These are phyloP conservation scores for Hirschfeldia incana DNA, from an alignment of 345 rosid genomes.

Conservation along the genomic window DNA sequence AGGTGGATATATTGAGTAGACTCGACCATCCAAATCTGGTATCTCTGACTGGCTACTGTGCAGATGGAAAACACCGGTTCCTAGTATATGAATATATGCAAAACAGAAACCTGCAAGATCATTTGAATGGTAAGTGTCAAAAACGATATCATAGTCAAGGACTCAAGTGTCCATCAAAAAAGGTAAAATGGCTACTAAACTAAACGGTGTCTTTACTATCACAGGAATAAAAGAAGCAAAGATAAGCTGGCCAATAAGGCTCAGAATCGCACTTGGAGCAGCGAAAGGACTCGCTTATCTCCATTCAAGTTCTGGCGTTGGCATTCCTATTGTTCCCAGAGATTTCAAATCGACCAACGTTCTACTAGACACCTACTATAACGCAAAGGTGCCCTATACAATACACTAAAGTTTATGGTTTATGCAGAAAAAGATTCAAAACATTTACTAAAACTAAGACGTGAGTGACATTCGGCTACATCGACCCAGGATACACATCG, in stretches of 20 bases:
- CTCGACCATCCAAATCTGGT: constrained; percentile 92
- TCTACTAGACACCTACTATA: constrained; percentile 65
- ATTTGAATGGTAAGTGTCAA: constrained; percentile 61
- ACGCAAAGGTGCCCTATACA: constrained; percentile 67
- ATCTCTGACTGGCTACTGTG: constrained; percentile 87
- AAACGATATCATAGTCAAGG: too few relatives aligned
- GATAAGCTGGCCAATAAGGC: constrained; percentile 81
- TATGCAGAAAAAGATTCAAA: constrained; percentile 1
- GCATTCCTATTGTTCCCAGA: constrained; percentile 89
- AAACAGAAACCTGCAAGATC: constrained; percentile 97
- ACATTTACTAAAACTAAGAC: constrained; percentile 21
- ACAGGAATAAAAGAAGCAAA: constrained; percentile 77
- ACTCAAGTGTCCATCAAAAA: not conserved
- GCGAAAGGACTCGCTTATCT: constrained; percentile 95
- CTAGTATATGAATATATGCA: constrained; percentile 89
- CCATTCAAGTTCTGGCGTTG: constrained; percentile 79
- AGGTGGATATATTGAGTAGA: constrained; percentile 95
- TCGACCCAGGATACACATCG: constrained; percentile 95
- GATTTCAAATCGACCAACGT: constrained; percentile 95
- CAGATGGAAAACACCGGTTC: constrained; percentile 92
- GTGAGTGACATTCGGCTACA: constrained; percentile 88
- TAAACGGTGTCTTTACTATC: not conserved
- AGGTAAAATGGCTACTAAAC: not conserved
- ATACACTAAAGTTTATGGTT: not conserved
- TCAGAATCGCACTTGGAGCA: constrained; percentile 87